Evolutionary conservation across 192 early-diverging fungal genomes (phyloP).

Genomic region (Coemansia sp.): DNA sequence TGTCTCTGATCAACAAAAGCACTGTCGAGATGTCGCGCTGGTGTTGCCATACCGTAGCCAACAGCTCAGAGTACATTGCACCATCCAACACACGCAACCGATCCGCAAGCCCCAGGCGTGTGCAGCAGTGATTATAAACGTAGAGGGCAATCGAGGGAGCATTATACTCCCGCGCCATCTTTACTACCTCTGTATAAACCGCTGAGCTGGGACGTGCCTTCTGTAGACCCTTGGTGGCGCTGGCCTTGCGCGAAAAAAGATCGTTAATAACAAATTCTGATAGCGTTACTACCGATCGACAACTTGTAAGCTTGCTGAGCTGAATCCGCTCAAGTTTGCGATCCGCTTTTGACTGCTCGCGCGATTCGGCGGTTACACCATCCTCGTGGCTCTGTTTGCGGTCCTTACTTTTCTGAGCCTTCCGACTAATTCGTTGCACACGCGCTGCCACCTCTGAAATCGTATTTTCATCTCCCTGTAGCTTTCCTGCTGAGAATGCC

Average conservation of each 20-base stretch:
- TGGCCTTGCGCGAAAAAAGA: conserved; percentile 4
- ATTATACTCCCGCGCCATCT: conserved; percentile 27
- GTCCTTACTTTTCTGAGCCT: background rate
- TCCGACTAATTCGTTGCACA: conserved; percentile 9
- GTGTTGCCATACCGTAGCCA: conserved; percentile 24
- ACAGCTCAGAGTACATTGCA: conserved; percentile 32
- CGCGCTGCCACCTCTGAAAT: conserved; percentile 27
- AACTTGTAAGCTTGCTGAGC: conserved; percentile 24
- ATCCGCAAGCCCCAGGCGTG: conserved; percentile 18
- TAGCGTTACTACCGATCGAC: conserved; percentile 22
- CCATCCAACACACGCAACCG: conserved; percentile 29
- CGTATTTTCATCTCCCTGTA: conserved; percentile 16
- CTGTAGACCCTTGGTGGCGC: background rate
- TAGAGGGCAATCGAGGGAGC: conserved; percentile 27
- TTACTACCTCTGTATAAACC: conserved; percentile 31
- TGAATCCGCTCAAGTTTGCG: conserved; percentile 26
- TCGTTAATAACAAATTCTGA: conserved; percentile 23
- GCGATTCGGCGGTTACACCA: background rate
- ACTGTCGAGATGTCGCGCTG: conserved; percentile 31
- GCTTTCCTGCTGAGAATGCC: conserved; percentile 28
- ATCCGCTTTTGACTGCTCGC: conserved; percentile 4
- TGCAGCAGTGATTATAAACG: conserved; percentile 34
- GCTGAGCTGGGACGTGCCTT: conserved; percentile 24
- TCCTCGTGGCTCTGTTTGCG: background rate
- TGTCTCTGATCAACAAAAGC: conserved; percentile 25